phyloP scores from a whole-genome alignment of 2,329 filamentous ascomycete species.

The Fusarium sp. region DNA sequence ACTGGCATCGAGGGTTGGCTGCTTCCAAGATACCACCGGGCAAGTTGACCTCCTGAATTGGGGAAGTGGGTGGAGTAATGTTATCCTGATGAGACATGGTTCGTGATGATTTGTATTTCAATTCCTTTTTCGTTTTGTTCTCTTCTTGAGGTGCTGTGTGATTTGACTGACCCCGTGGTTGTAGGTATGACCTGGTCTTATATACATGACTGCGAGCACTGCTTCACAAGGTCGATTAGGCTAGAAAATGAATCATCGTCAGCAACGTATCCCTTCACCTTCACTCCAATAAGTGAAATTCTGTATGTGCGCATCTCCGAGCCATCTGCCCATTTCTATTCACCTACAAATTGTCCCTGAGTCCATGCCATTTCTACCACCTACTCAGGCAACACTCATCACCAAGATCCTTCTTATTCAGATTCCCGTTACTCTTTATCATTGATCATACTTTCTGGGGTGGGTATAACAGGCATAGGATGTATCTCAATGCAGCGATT shows the following conservation, averaged over 20 bases:
- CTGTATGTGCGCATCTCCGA: not conserved
- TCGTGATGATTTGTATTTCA: not conserved
- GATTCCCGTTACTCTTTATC: not conserved
- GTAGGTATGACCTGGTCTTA: not conserved
- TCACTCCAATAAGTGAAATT: not conserved
- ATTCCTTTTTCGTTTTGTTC: not conserved
- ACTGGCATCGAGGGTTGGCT: not conserved
- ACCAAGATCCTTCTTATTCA: not conserved
- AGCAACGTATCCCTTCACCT: not conserved
- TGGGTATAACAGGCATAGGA: not conserved
- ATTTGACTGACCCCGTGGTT: not conserved
- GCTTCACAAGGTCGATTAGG: not conserved
- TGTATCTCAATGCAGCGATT: not conserved
- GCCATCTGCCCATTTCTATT: not conserved
- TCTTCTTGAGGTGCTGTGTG: no score
- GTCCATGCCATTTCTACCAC: not conserved
- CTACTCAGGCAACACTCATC: not conserved
- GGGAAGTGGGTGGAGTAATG: not conserved
- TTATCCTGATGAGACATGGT: not conserved
- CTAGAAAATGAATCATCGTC: not conserved
- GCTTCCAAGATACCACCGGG: not conserved
- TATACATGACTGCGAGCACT: not conserved
- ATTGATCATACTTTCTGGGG: not conserved
- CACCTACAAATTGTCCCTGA: not conserved
- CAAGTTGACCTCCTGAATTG: not conserved